Evolutionary conservation across 1,284 basidiomycete genomes (phyloP), one percentile per base, ranked within the genome.

Genomic region (Leccinum huronense): DNA sequence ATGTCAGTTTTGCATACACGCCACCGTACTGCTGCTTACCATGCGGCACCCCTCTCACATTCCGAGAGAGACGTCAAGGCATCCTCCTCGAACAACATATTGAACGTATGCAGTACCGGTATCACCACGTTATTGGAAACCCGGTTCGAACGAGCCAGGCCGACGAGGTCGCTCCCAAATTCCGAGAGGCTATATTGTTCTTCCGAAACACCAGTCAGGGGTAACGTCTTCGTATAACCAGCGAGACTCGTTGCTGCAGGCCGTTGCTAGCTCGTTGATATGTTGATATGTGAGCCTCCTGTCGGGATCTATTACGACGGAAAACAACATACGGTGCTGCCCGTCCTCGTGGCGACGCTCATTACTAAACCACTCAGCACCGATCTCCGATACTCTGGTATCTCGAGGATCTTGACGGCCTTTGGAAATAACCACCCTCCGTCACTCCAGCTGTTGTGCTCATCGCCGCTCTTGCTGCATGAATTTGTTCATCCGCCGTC

Each of bases 311-410:
- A 64, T 8, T 34, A 33, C 40, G 58, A 45, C n/a, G 58, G 61
- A 66, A 58, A 56, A 34, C 30, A 40, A 78, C 89, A 77, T 72
- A 95, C 94, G 10, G 88, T 91, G 69, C 89, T 92, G 67, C 90
- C 87, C 4, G 92, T 93, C 75, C 86, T 89, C 73, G 91, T 90
- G 42, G 89, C 90, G 36, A 91, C 80, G 67, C 91, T 94, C 61
- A 91, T 79, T 3, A 95, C 81, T 3, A 95, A 76, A 0, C 95
- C 95, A 5, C 83, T 80, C 23, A 96, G 80, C 33, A 96, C 71
- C n/a, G 80, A 71, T 51, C 77, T 74, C 16, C 90, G 84, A 73
- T 91, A 94, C 66, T 79, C 77, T 54, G 76, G 74, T 62, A 91
- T 80, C 57, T 83, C 79, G 34, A 96, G 80, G n/a, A 95, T 77